phyloP scores from a whole-genome alignment of 305 asterid species.

The Ajuga reptans region DNA sequence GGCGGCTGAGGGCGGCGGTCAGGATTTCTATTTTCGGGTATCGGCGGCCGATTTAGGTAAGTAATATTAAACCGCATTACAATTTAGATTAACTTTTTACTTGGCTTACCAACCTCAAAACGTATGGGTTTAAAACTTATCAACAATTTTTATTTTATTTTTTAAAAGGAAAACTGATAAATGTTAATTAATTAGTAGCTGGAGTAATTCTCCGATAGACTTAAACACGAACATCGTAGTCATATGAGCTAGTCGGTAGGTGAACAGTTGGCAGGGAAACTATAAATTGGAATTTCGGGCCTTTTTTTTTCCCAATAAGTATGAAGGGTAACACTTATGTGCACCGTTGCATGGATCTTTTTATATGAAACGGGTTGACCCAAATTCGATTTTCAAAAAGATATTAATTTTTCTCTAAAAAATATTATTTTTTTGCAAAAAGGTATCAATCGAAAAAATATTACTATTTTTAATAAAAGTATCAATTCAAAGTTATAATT shows the following conservation, averaged over 20 bases:
- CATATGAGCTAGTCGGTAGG: conserved; percentile 22
- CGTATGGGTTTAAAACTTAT: not conserved
- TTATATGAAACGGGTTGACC: too few species aligned
- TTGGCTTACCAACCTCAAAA: not conserved
- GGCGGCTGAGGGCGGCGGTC: conserved; percentile 70
- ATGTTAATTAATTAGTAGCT: not conserved
- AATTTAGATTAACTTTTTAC: not conserved
- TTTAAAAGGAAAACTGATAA: too few species aligned
- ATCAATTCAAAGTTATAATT: too few species aligned
- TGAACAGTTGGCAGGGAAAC: conserved; percentile 19
- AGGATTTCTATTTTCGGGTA: conserved; percentile 53
- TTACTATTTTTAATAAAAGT: too few species aligned
- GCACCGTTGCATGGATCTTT: too few species aligned
- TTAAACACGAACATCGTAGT: not conserved
- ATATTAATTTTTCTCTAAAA: too few species aligned
- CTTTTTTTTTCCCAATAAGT: not conserved
- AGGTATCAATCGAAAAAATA: too few species aligned
- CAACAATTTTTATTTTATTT: too few species aligned
- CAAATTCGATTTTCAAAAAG: too few species aligned
- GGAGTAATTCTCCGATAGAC: not conserved
- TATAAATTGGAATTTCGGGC: not conserved
- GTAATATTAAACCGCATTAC: conserved; percentile 1
- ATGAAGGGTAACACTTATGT: too few species aligned
- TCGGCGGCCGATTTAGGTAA: conserved; percentile 63
- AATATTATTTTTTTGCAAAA: too few species aligned